Percentiles rank a stretch among this genome's conserved stretches.
Evolutionary conservation across 2,329 filamentous ascomycete species (phyloP).

Genomic region (Colletotrichum spaethianum): DNA sequence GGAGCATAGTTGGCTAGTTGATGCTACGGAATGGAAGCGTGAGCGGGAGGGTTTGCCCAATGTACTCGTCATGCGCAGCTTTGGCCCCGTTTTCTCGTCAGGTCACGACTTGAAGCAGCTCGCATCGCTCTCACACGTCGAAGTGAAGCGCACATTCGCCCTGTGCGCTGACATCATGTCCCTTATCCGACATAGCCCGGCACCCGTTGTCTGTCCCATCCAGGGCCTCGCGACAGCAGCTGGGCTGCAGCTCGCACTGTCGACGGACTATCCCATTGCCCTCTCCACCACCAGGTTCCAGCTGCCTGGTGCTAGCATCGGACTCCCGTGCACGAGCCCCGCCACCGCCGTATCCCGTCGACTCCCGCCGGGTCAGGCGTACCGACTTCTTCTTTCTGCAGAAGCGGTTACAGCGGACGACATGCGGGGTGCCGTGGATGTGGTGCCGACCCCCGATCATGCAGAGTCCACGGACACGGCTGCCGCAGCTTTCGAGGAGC

Average conservation of each 20-base stretch:
- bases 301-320: conserved; percentile 49
- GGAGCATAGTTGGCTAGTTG: conserved; percentile 48
- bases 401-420: conserved; percentile 46
- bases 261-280: conserved; percentile 49
- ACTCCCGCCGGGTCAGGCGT: conserved; percentile 45
- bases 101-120: conserved; percentile 52
- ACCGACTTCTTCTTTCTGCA: conserved; percentile 49
- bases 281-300: conserved; percentile 44
- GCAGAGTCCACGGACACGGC: conserved; percentile 42
- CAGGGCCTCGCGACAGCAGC: conserved; percentile 51
- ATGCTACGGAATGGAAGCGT: conserved; percentile 44
- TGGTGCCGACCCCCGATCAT: conserved; percentile 40
- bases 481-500: conserved; percentile 43
- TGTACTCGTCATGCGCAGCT: conserved; percentile 50
- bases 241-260: conserved; percentile 51
- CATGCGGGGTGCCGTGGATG: conserved; percentile 47
- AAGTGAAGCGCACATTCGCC: conserved; percentile 45
- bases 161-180: conserved; percentile 51
- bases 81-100: conserved; percentile 49
- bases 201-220: conserved; percentile 49
- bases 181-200: conserved; percentile 50
- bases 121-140: conserved; percentile 9
- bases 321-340: conserved; percentile 51
- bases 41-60: conserved; percentile 46
- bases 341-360: conserved; percentile 47